Evolutionary conservation across 2,329 filamentous ascomycete species (phyloP), one percentile per base, ranked within the genome.

Genomic region (Waltergamsia citrina): DNA sequence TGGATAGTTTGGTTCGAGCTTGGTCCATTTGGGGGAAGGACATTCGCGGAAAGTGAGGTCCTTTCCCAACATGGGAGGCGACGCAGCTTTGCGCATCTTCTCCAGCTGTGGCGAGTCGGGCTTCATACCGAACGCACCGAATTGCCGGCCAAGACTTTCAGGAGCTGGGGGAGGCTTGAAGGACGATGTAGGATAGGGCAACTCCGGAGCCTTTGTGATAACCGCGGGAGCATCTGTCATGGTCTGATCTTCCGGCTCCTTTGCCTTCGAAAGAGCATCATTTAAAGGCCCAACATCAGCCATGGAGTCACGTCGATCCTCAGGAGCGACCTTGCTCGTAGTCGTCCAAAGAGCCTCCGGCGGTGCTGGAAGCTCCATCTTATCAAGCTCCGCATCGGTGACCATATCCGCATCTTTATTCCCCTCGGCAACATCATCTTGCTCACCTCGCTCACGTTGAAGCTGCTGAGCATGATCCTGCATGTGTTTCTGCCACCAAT

Each of bases 31-130:
- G 6, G 90, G 90, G 18, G 88, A 94, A 8, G 72, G 69, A 52
- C 86, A 94, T 52, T 73, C 74, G 22, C 86, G 84, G 53, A 95
- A 94, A 18, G 69, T 65, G 35, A 96, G 71, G 44, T 94, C 83
- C 37, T 67, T 63, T 36, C 90, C 90, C 9, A 94, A 74, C 87
- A 96, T 93, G 8, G 90, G 90, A 26, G 90, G 90, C 39, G 77
- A 78, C 46, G 69, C 63, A 16, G 63, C 65, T 43, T 70, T 59
- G 38, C 69, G 69, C 49, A 67, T 62, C 46, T 62, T 62, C 37
- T 60, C 22, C 8, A 29, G 24, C 25, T 37, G 30, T 5, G 35
- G 10, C 12, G 24, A n/a, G 25, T 59, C 54, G 20, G 53, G 49
- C 32, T 61, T 60, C 20, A 62, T 53, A 36, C 50, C 50, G 24